Evolutionary conservation across 768 basidiomycete species (phyloP).

Genomic region (Tephrocybe sp.): DNA sequence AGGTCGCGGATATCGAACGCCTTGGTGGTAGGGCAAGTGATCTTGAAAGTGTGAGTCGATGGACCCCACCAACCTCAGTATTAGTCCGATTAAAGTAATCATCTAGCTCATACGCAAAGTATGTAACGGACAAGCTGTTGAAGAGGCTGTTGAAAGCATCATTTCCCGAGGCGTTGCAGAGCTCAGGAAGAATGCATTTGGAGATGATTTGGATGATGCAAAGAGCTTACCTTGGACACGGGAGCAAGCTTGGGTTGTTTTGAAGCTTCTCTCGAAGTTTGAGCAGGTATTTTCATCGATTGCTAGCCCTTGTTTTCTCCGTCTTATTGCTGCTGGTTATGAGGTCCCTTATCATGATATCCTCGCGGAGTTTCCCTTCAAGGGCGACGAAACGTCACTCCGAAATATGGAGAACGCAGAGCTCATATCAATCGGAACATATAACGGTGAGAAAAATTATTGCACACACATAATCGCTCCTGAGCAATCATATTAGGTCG

Average conservation of each 20-base stretch:
- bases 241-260: conserved; percentile 84
- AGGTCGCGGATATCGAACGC: conserved; percentile 59
- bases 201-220: conserved; percentile 87
- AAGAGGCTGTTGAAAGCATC: conserved; percentile 89
- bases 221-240: conserved; percentile 80
- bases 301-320: background rate
- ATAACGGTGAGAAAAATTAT: conserved; percentile 53
- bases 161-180: conserved; percentile 76
- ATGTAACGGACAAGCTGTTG: conserved; percentile 63
- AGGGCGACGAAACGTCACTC: conserved; percentile 80
- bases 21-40: conserved; percentile 92
- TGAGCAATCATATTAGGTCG: conserved; percentile 52
- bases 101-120: conserved; percentile 84
- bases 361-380: conserved; percentile 83
- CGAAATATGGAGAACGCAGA: conserved; percentile 87
- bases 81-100: background rate
- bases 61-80: background rate
- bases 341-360: conserved; percentile 83
- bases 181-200: conserved; percentile 88
- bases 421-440: conserved; percentile 75
- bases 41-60: conserved; percentile 66
- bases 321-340: background rate
- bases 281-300: conserved; percentile 49
- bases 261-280: conserved; percentile 67
- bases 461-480: background rate